Evolutionary conservation across 108 stramenopile species (phyloP).

Genomic region (Epipyxis sp.): DNA sequence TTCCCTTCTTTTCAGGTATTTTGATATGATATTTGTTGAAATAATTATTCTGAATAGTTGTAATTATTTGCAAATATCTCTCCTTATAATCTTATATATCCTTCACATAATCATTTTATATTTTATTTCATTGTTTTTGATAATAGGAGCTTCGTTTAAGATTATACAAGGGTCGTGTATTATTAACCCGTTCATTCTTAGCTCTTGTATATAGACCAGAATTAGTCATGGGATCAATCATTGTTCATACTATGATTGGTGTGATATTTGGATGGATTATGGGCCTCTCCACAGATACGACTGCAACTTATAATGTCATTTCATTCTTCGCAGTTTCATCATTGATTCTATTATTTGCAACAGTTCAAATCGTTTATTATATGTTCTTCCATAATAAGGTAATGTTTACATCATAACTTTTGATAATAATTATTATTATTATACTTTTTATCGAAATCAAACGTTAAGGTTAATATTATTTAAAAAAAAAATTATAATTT

Average conservation of each 20-base stretch:
- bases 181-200: background rate
- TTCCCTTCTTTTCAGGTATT: background rate
- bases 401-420: too few species aligned
- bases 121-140: too few species aligned
- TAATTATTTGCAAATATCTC: too few species aligned
- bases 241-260: background rate
- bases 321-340: slow-evolving; percentile 17
- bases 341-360: slow-evolving; percentile 28
- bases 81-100: too few species aligned
- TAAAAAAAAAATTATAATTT: background rate
- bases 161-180: background rate
- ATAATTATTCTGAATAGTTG: too few species aligned
- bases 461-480: too few species aligned
- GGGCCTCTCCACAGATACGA: background rate
- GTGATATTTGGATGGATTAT: slow-evolving; percentile 23
- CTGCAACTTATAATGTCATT: background rate
- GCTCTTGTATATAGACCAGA: background rate
- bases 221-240: background rate
- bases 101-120: too few species aligned
- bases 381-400: slow-evolving; percentile 28
- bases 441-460: too few species aligned
- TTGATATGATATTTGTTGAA: background rate
- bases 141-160: background rate
- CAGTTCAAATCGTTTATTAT: slow-evolving; percentile 13
- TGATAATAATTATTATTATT: too few species aligned